Percentiles rank a stretch among this genome's conserved stretches.
These are phyloP conservation scores for Candida anutae DNA, from an alignment of 1,139 yeast genomes.

Conservation along the genomic window DNA sequence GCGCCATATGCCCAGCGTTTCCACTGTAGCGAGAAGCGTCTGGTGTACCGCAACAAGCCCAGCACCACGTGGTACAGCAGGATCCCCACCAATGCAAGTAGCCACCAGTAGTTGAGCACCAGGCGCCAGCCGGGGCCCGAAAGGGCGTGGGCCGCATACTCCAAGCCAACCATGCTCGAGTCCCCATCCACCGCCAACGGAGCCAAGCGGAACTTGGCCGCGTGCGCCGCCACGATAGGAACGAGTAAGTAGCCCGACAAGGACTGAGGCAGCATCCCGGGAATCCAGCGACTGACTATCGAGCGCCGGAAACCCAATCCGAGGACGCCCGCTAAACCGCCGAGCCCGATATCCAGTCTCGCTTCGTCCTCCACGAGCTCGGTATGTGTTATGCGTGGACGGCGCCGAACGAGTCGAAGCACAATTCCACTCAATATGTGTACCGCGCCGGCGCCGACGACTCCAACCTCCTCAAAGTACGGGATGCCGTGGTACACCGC, in stretches of 20 bases:
- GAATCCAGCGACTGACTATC: conserved; percentile 26
- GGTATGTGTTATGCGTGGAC: conserved; percentile 1
- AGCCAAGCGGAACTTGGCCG: conserved; percentile 35
- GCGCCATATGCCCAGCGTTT: conserved; percentile 26
- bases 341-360: conserved; percentile 47
- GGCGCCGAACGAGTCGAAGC: conserved; percentile 31
- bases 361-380: conserved; percentile 17
- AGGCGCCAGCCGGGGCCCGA: conserved; percentile 15
- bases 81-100: conserved; percentile 17
- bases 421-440: conserved; percentile 52
- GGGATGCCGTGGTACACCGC: conserved; percentile 51
- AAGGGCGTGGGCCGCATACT: conserved; percentile 43
- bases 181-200: conserved; percentile 59
- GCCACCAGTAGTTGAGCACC: conserved; percentile 12
- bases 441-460: conserved; percentile 37
- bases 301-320: conserved; percentile 50
- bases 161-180: conserved; percentile 47
- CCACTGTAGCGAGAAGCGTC: conserved; percentile 21
- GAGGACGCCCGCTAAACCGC: conserved; percentile 46
- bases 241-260: conserved; percentile 53
- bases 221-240: conserved; percentile 42
- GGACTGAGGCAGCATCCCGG: conserved; percentile 40
- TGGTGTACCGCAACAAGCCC: conserved; percentile 26
- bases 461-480: conserved; percentile 38
- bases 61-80: conserved; percentile 29